Conservation (phyloP, 2,329 filamentous ascomycete species). For the Fusarium pininemorale region DNA sequence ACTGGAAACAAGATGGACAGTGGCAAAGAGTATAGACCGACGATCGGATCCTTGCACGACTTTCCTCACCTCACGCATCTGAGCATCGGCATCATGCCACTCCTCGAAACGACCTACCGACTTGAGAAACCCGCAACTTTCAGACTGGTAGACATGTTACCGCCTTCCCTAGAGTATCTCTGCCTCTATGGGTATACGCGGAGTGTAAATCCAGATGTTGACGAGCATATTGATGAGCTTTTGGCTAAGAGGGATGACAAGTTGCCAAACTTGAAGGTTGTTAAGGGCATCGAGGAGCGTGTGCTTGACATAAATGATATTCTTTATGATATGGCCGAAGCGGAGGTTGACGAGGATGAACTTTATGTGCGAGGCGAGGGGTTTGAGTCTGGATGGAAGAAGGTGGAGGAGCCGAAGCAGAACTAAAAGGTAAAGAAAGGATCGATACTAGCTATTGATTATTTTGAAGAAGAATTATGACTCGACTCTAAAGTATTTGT, state of each 20-base stretch:
- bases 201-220: neutral
- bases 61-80: neutral
- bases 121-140: neutral
- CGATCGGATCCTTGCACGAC: neutral
- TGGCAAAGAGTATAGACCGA: neutral
- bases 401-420: neutral
- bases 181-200: neutral
- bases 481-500: fast-evolving
- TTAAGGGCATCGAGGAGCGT: neutral
- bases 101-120: neutral
- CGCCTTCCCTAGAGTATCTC: neutral
- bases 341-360: neutral
- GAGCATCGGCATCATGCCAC: neutral
- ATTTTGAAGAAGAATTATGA: fast-evolving
- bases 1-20: fast-evolving
- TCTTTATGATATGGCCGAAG: neutral
- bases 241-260: neutral
- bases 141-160: neutral
- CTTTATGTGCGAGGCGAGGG: neutral
- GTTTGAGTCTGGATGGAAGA: neutral
- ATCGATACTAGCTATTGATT: fast-evolving
- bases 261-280: neutral
- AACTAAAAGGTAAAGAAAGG: too few relatives aligned
- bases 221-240: neutral
- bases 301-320: neutral